Percentiles rank a stretch among this genome's conserved stretches.
These are phyloP conservation scores for Beauveria bassiana DNA, from an alignment of 2,329 filamentous ascomycete species.

Conservation along the genomic window DNA sequence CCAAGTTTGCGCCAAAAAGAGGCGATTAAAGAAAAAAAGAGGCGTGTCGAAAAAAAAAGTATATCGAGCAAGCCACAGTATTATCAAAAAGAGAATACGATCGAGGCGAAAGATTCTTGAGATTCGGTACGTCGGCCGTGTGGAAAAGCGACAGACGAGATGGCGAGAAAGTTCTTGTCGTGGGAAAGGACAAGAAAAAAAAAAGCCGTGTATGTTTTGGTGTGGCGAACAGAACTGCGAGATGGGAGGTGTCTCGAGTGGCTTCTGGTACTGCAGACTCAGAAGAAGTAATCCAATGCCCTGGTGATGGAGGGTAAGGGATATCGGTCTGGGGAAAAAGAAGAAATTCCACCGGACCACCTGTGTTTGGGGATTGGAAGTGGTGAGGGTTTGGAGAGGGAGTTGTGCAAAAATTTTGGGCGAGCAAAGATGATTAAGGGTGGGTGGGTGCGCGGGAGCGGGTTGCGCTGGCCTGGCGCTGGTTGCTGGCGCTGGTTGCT, in stretches of 20 bases:
- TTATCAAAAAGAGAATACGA: constrained; percentile 1
- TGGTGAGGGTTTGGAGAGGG: constrained; percentile 10
- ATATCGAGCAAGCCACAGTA: constrained; percentile 4
- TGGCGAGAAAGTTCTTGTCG: constrained; percentile 5
- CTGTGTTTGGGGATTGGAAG: constrained; percentile 12
- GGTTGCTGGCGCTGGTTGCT: too few relatives aligned
- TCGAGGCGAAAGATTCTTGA: not conserved
- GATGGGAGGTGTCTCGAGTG: constrained; percentile 8
- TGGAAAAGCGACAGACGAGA: constrained; percentile 5
- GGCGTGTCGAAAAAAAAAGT: not conserved
- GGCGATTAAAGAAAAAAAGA: constrained; percentile 2
- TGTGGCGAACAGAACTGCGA: constrained; percentile 8
- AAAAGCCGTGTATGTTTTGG: constrained; percentile 1
- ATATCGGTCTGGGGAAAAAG: constrained; percentile 9
- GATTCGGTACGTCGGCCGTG: not conserved
- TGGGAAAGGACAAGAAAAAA: constrained; percentile 7
- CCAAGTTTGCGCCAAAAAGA: constrained; percentile 8
- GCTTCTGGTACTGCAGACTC: constrained; percentile 4
- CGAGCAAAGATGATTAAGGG: constrained; percentile 4
- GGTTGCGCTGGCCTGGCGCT: too few relatives aligned
- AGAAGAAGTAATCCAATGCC: constrained; percentile 13
- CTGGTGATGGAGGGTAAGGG: constrained; percentile 11
- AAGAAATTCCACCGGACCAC: constrained; percentile 11
- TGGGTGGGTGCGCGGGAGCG: not conserved
- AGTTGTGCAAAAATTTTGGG: constrained; percentile 11